These are phyloP conservation scores for Monosporascus sp. DNA, from an alignment of 2,329 filamentous ascomycete species.

Conservation along the genomic window DNA sequence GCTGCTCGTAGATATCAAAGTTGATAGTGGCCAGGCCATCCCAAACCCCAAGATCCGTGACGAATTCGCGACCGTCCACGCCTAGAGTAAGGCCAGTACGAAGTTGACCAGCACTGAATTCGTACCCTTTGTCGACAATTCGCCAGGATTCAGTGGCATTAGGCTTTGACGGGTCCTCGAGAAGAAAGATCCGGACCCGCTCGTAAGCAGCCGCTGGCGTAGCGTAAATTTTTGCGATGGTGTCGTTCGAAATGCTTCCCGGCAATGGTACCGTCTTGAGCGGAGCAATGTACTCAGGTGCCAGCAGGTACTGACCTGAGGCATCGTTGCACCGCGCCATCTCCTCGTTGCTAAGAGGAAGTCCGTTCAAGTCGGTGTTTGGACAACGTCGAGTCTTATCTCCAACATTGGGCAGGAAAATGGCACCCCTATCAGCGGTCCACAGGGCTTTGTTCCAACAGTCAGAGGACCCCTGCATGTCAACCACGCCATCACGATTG, in stretches of 20 bases:
- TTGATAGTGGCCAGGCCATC: constrained; percentile 9
- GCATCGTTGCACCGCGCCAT: constrained; percentile 32
- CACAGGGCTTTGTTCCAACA: too few relatives aligned
- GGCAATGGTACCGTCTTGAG: constrained; percentile 27
- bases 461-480: too few relatives aligned
- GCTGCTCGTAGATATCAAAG: constrained; percentile 22
- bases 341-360: constrained; percentile 14
- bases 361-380: too few relatives aligned
- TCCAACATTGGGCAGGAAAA: too few relatives aligned
- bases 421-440: too few relatives aligned
- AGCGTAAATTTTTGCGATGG: constrained; percentile 13
- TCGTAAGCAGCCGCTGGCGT: constrained; percentile 1
- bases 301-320: constrained; percentile 26
- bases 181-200: constrained; percentile 26
- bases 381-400: too few relatives aligned
- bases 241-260: constrained; percentile 11
- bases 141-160: constrained; percentile 15
- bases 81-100: not conserved
- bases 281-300: constrained; percentile 27
- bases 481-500: too few relatives aligned
- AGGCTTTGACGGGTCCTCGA: constrained; percentile 1
- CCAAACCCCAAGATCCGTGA: not conserved
- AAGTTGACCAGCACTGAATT: constrained; percentile 23
- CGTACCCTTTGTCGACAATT: constrained; percentile 19
- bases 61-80: not conserved